Conservation (phyloP, 108 stramenopile genomes). For the Fragilaria crotonensis region DNA sequence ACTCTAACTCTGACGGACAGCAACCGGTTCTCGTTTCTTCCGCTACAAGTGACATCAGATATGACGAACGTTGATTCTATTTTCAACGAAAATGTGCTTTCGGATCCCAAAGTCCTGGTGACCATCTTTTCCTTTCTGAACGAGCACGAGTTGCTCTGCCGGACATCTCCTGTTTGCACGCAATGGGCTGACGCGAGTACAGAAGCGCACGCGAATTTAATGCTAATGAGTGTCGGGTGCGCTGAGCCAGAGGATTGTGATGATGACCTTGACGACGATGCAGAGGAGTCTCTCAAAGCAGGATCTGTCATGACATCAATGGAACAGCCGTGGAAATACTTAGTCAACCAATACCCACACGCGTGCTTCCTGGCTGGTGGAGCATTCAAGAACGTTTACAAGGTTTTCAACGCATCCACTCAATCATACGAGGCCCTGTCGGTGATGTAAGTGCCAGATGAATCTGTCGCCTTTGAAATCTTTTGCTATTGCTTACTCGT, state of each 20-base stretch:
- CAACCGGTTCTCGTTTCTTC: neutral
- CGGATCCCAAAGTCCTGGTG: constrained; percentile 7
- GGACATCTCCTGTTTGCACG: constrained; percentile 55
- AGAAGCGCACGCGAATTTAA: constrained; percentile 51
- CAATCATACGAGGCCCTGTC: constrained; percentile 42
- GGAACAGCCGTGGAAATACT: constrained; percentile 24
- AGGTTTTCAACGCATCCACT: constrained; percentile 33
- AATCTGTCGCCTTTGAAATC: neutral
- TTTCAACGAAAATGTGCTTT: neutral
- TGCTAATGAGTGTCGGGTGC: constrained; percentile 71
- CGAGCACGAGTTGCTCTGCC: constrained; percentile 51
- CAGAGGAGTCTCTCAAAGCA: too few relatives aligned
- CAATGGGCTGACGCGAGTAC: constrained; percentile 73
- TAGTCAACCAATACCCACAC: constrained; percentile 27
- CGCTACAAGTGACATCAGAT: neutral
- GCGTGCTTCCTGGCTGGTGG: constrained; percentile 63
- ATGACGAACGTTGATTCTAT: neutral
- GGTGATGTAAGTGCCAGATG: constrained; percentile 22
- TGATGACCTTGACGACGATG: too few relatives aligned
- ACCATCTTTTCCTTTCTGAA: constrained; percentile 51
- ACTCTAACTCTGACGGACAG: neutral
- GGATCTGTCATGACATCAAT: constrained; percentile 25
- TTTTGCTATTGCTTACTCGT: neutral
- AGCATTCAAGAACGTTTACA: constrained; percentile 64
- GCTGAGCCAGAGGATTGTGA: too few relatives aligned